Conservation (phyloP, 345 rosid species). For the Brassica carinata region DNA sequence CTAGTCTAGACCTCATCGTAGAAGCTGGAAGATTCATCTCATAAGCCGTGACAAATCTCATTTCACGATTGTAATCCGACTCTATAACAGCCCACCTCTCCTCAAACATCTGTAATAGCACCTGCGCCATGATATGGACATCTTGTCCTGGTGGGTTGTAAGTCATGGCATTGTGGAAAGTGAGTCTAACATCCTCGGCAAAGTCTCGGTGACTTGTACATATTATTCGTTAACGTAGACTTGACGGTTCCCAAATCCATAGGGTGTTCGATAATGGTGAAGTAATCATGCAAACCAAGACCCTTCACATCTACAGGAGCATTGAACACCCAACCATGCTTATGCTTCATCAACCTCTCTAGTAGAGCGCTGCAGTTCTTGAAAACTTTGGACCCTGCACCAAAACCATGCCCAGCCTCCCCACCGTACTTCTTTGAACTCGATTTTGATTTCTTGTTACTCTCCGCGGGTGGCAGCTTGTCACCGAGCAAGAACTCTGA, state of each 20-base stretch:
- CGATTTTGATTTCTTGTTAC: conserved; percentile 83
- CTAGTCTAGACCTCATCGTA: conserved; percentile 58
- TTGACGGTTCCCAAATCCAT: conserved; percentile 98
- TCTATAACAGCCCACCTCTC: conserved; percentile 84
- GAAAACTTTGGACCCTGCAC: conserved; percentile 56
- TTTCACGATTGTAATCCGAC: conserved; percentile 72
- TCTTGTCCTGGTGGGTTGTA: conserved; percentile 98
- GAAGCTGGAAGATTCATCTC: conserved; percentile 61
- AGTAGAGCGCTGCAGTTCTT: conserved; percentile 79
- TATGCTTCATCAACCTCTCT: conserved; percentile 91
- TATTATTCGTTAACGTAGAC: conserved; percentile 62
- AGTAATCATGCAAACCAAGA: conserved; percentile 89
- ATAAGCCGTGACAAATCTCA: conserved; percentile 58
- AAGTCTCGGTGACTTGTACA: conserved; percentile 91
- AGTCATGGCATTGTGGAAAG: conserved; percentile 91
- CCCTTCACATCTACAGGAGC: conserved; percentile 80
- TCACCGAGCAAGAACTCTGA: conserved; percentile 98
- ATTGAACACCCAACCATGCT: conserved; percentile 97
- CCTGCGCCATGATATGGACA: conserved; percentile 88
- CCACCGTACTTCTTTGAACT: conserved; percentile 79
- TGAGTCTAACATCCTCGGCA: conserved; percentile 98
- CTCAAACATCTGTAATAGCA: conserved; percentile 73
- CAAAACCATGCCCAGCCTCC: conserved; percentile 61
- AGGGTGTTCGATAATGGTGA: conserved; percentile 75
- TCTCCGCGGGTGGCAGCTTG: conserved; percentile 95